A percentile compares a stretch with the other conserved stretches of the same genome.
These are phyloP conservation scores for Marchantia paleacea DNA, from an alignment of 225 moss, liverwort and hornwort species.

Conservation along the genomic window DNA sequence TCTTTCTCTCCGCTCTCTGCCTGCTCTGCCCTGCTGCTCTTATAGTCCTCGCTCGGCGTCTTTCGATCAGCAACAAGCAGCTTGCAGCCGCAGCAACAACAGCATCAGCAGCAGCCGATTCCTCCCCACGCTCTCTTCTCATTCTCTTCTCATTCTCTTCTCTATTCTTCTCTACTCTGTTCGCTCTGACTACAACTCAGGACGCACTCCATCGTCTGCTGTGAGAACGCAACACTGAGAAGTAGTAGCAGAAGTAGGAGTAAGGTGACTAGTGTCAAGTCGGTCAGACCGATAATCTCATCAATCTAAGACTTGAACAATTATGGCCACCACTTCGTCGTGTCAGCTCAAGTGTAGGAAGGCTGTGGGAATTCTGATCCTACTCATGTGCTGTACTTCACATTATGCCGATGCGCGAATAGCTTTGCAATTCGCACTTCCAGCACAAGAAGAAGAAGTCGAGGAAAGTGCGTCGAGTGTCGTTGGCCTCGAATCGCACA, in stretches of 20 bases:
- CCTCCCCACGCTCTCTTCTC: background rate
- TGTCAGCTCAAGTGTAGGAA: conserved; percentile 9
- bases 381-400: conserved; percentile 3
- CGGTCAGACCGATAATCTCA: too few species aligned
- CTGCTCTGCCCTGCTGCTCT: background rate
- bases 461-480: too few species aligned
- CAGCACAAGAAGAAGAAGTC: background rate
- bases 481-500: background rate
- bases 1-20: background rate
- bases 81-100: background rate
- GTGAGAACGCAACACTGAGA: background rate
- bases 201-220: background rate
- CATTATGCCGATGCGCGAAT: conserved; percentile 2
- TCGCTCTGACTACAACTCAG: background rate
- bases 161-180: background rate
- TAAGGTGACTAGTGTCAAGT: background rate
- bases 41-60: background rate
- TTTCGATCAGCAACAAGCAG: background rate
- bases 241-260: background rate
- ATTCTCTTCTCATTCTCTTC: background rate
- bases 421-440: background rate
- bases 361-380: background rate
- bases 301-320: background rate
- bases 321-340: background rate
- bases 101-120: background rate